phyloP scores from a whole-genome alignment of 257 asterid species.

The Perilla frutescens region DNA sequence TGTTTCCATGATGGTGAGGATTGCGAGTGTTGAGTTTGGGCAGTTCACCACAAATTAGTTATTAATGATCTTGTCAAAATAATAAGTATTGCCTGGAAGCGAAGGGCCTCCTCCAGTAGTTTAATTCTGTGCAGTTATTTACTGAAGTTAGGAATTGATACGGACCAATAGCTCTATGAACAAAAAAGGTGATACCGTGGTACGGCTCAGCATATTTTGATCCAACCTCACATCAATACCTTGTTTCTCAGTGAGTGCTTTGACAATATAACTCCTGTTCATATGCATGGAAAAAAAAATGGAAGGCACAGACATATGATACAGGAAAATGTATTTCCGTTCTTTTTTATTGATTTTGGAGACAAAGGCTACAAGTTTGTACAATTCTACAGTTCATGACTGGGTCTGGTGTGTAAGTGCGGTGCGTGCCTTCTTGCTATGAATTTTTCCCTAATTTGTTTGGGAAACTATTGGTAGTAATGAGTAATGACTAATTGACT shows the following conservation, averaged over 20 bases:
- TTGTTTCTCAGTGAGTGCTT: background rate
- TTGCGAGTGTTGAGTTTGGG: background rate
- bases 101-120: background rate
- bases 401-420: conserved; percentile 8
- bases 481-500: no score
- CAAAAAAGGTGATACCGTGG: no score
- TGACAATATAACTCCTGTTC: background rate
- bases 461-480: background rate
- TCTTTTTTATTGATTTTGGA: background rate
- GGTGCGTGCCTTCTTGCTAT: conserved; percentile 12
- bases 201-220: background rate
- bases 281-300: background rate
- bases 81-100: background rate
- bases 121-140: background rate
- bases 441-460: background rate
- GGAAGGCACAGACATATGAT: background rate
- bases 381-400: background rate
- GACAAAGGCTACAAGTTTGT: background rate
- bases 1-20: background rate
- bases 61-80: no score
- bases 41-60: background rate
- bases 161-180: background rate
- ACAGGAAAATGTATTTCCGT: background rate
- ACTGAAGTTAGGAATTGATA: background rate
- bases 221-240: background rate